phyloP scores from a whole-genome alignment of 2,329 filamentous ascomycete species.

The Apiospora aurea region DNA sequence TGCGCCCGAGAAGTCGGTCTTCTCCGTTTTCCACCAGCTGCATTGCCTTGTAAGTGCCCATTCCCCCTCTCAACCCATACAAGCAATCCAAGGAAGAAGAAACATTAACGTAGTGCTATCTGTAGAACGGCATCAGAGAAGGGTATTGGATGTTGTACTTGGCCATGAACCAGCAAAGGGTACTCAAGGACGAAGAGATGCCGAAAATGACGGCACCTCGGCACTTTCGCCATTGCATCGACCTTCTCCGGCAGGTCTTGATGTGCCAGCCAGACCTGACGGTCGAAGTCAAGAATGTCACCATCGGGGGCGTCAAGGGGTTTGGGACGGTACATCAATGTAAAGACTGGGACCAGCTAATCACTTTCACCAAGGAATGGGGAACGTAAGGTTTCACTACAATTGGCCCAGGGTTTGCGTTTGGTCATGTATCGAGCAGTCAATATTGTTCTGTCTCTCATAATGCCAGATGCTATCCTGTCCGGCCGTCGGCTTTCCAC shows the following conservation, averaged over 20 bases:
- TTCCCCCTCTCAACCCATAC: background rate
- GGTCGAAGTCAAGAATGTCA: background rate
- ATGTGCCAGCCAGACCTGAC: slow-evolving; percentile 2
- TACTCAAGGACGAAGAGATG: too few relatives aligned
- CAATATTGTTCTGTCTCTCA: too few relatives aligned
- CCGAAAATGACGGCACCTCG: too few relatives aligned
- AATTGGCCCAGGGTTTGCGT: too few relatives aligned
- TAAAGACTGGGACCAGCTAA: background rate
- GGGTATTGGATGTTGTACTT: background rate
- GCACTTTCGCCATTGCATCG: background rate
- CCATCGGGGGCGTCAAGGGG: background rate
- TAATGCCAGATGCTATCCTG: too few relatives aligned
- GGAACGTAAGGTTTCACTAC: too few relatives aligned
- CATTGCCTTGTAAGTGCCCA: background rate
- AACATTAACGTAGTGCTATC: background rate
- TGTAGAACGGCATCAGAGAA: background rate
- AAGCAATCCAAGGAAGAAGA: too few relatives aligned
- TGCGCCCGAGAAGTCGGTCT: background rate
- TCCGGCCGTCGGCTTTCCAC: too few relatives aligned
- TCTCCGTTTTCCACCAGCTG: slow-evolving; percentile 4
- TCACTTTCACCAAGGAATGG: too few relatives aligned
- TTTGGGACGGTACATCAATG: background rate
- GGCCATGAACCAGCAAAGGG: background rate
- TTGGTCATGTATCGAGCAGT: too few relatives aligned
- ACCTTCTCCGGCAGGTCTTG: background rate